Evolutionary conservation across 768 basidiomycete genomes (phyloP), one percentile per base, ranked within the genome.

Genomic region (Dacryopinax primogenitus): DNA sequence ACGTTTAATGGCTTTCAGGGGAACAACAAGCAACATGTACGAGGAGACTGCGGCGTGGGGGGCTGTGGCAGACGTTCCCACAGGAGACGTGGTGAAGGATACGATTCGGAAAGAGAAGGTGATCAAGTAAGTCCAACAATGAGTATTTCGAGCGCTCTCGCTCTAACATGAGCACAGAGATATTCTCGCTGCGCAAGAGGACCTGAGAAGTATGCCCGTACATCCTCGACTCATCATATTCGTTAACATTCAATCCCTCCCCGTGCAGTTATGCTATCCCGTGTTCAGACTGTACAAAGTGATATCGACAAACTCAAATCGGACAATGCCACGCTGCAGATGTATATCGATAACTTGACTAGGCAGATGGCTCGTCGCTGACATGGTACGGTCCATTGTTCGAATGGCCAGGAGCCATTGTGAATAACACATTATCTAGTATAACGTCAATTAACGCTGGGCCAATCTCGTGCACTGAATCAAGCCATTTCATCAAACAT

Each of bases 311-410:
- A 88, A 73, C 78, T 92, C 23, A 76, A 79, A 1, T 87, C 88
- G 2, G 87, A 86, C 62, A 92, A 92, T 68, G 84, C 85, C 65
- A 91, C 86, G 4, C 76, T 92, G 64, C 90, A 92, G 72, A 87
- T 86, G 84, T 92, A 92, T 71, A 90, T 91, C 71, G 89, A 92
- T 72, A 92, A 92, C 70, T 73, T 92, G 70, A 92, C 90, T 0
- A 80, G 88, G 70, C 90, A 92, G 74, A 88, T 91, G 84, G 86
- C 88, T 33, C 79, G 88, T 67, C 82, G 86, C 73, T 88, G 74
- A 81, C 15, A 7, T 34, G 30, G 21, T 62, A 37, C 26, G 62
- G 12, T 4, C 45, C 13, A 21, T n/a, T 26, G 12, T 64, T 30
- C 18, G 11, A 18, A 13, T 18, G 41, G 23, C 41, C 18, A 6